A percentile compares a stretch with the other conserved stretches of the same genome.
Evolutionary conservation across 176 grass and related monocot species (phyloP).

Genomic region (Eragrostis nindensis): DNA sequence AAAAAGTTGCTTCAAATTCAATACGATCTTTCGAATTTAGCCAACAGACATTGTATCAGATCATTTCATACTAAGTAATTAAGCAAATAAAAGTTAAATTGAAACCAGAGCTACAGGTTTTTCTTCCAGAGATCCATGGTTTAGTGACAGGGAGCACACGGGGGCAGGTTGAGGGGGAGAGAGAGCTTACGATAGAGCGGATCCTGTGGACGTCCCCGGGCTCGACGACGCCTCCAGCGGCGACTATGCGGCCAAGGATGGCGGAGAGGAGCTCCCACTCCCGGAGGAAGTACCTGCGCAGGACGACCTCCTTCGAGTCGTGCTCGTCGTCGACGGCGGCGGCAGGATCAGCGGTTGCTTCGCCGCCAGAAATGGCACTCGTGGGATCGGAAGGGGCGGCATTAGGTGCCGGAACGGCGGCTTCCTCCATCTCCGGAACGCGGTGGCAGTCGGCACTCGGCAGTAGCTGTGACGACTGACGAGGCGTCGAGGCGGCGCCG

Average conservation of each 20-base stretch:
- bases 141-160: conserved; percentile 21
- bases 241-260: conserved; percentile 69
- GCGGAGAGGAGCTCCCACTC: conserved; percentile 75
- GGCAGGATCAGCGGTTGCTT: conserved; percentile 41
- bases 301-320: conserved; percentile 79
- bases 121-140: conserved; percentile 27
- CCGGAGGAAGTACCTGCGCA: conserved; percentile 85
- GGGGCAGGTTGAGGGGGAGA: neutral
- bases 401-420: neutral
- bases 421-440: conserved; percentile 45
- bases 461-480: too few species aligned
- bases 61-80: neutral
- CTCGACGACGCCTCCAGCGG: conserved; percentile 53
- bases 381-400: neutral
- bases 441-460: too few species aligned
- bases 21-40: conserved; percentile 8
- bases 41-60: conserved; percentile 12
- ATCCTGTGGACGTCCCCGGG: conserved; percentile 74
- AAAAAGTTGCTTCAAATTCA: neutral
- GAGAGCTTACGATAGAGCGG: conserved; percentile 79
- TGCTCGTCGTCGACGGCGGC: conserved; percentile 57
- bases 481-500: too few species aligned
- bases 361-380: neutral
- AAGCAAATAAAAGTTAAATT: conserved; percentile 31
- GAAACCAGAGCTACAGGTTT: neutral